These are phyloP conservation scores for Roridomyces roridus DNA, from an alignment of 768 basidiomycete species.

Conservation along the genomic window DNA sequence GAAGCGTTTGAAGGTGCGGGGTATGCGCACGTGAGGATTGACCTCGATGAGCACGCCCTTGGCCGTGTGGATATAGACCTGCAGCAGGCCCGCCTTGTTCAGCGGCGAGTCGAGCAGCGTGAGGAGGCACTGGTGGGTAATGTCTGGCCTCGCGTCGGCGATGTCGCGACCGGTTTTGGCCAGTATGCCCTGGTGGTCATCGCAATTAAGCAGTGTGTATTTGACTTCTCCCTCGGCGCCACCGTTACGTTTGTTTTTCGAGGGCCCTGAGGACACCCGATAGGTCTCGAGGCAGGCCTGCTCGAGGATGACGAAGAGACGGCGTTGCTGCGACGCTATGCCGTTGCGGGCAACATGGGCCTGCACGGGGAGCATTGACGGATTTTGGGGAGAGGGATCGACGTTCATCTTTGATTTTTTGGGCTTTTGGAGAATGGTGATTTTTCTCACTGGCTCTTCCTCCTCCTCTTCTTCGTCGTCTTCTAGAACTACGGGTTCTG, in stretches of 20 bases:
- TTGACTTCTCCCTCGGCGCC: slow-evolving; percentile 84
- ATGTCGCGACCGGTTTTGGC: slow-evolving; percentile 98
- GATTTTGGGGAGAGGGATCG: slow-evolving; percentile 61
- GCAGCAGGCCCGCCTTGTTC: slow-evolving; percentile 95
- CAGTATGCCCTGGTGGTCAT: slow-evolving; percentile 98
- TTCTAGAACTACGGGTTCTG: slow-evolving; percentile 28
- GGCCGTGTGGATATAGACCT: slow-evolving; percentile 98
- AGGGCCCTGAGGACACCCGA: slow-evolving; percentile 72
- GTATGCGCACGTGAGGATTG: slow-evolving; percentile 97
- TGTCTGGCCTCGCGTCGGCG: slow-evolving; percentile 98
- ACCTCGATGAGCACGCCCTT: slow-evolving; percentile 97
- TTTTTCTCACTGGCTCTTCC: slow-evolving; percentile 21
- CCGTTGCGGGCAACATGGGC: slow-evolving; percentile 72
- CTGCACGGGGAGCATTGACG: slow-evolving; percentile 82
- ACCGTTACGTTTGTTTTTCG: slow-evolving; percentile 53
- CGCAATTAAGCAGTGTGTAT: slow-evolving; percentile 96
- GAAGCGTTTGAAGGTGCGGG: slow-evolving; percentile 98
- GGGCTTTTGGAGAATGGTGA: slow-evolving; percentile 29
- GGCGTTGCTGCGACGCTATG: slow-evolving; percentile 59
- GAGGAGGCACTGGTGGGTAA: slow-evolving; percentile 98
- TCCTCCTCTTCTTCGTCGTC: slow-evolving; percentile 34
- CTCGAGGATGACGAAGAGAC: slow-evolving; percentile 89
- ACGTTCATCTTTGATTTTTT: slow-evolving; percentile 31
- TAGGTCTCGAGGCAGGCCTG: slow-evolving; percentile 97
- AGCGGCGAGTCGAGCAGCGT: slow-evolving; percentile 97